These are phyloP conservation scores for Trichoderma gamsii DNA, from an alignment of 495 filamentous ascomycete genomes.

Conservation along the genomic window DNA sequence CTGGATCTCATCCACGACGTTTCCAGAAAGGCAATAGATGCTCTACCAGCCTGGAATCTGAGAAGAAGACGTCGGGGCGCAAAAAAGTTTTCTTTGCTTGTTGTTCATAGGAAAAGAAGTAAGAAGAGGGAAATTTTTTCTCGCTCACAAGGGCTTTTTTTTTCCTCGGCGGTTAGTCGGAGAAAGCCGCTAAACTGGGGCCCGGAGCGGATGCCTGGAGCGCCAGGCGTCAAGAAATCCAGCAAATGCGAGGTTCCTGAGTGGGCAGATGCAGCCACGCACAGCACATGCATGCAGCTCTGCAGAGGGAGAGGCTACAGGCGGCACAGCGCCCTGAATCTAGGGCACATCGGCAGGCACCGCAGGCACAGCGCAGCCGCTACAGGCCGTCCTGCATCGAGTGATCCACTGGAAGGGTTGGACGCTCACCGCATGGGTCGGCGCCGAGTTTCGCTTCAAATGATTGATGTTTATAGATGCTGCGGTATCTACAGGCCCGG, in stretches of 20 bases:
- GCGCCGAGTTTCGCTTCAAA: not conserved
- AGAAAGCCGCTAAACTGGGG: not conserved
- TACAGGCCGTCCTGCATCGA: not conserved
- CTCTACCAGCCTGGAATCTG: not conserved
- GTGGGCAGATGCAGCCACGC: not conserved
- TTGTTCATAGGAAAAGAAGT: not conserved
- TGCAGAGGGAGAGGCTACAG: not conserved
- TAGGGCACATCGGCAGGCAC: not conserved
- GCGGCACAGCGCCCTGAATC: not conserved
- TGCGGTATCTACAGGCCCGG: not conserved
- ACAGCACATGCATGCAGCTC: not conserved
- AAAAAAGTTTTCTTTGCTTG: not conserved
- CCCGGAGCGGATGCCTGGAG: not conserved
- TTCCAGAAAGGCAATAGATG: slow-evolving; percentile 8
- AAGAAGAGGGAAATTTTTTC: slow-evolving; percentile 8
- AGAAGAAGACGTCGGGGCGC: not conserved
- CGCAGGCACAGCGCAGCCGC: not conserved
- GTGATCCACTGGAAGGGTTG: not conserved
- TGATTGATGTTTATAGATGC: too few relatives aligned
- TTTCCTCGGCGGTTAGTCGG: slow-evolving; percentile 1
- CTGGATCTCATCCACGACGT: not conserved
- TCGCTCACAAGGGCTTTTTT: not conserved
- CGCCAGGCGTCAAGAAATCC: slow-evolving; percentile 1
- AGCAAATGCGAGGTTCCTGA: not conserved
- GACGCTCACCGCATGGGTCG: not conserved